phyloP scores from a whole-genome alignment of 148 eudicot species.

The Pharnaceum exiguum region DNA sequence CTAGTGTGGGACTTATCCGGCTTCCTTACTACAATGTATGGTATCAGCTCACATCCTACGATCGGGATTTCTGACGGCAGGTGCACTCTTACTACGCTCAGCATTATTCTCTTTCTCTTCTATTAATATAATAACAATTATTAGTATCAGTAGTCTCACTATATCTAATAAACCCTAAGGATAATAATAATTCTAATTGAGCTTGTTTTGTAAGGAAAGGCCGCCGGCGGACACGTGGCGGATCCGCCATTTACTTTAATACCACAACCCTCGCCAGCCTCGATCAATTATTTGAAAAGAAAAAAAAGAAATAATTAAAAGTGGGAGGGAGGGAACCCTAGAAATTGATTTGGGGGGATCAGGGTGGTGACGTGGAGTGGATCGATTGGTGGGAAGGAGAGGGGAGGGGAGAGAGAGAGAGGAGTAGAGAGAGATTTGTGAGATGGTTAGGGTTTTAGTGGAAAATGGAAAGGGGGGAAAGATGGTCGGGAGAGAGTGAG shows the following conservation, averaged over 20 bases:
- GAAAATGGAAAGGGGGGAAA: neutral
- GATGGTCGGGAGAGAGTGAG: neutral
- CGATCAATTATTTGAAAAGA: conserved; percentile 17
- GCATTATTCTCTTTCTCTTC: conserved; percentile 50
- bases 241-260: conserved; percentile 80
- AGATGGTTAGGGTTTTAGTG: too few relatives aligned
- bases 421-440: neutral
- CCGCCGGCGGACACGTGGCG: conserved; percentile 57
- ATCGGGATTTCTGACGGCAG: conserved; percentile 97
- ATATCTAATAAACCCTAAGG: conserved; percentile 20
- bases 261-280: conserved; percentile 64
- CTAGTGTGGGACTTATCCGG: conserved; percentile 55
- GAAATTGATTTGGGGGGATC: too few relatives aligned
- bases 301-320: neutral
- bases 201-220: conserved; percentile 8
- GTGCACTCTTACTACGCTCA: conserved; percentile 84
- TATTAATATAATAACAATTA: too few relatives aligned
- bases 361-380: neutral
- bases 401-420: conserved; percentile 10
- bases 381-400: conserved; percentile 17
- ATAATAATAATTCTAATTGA: too few relatives aligned
- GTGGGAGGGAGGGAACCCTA: neutral
- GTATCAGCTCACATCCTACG: conserved; percentile 93
- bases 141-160: neutral
- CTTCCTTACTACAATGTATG: conserved; percentile 69